These are phyloP conservation scores for Aegle marmelos DNA, from an alignment of 345 rosid genomes.

Conservation along the genomic window DNA sequence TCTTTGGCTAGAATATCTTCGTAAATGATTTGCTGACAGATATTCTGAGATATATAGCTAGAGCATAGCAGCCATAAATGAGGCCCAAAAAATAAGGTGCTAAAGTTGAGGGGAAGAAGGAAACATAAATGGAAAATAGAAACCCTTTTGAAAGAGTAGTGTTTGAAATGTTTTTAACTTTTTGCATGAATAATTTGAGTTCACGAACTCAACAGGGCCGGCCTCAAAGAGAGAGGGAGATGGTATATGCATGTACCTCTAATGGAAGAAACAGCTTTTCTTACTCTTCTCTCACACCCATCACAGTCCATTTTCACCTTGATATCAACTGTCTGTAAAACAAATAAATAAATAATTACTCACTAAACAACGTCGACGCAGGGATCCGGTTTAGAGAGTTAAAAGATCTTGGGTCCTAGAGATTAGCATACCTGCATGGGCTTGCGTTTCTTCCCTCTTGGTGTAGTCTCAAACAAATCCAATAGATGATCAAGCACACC, in stretches of 20 bases:
- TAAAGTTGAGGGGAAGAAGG: background rate
- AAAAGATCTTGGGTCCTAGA: background rate
- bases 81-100: background rate
- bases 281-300: constrained; percentile 53
- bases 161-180: no score
- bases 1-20: background rate
- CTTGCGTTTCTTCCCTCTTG: constrained; percentile 37
- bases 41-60: background rate
- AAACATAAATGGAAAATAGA: background rate
- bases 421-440: constrained; percentile 42
- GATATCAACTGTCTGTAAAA: constrained; percentile 48
- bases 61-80: background rate
- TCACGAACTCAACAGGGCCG: no score
- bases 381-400: background rate
- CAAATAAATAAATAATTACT: background rate
- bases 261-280: constrained; percentile 36
- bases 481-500: constrained; percentile 44
- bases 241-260: constrained; percentile 30
- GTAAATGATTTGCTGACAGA: background rate
- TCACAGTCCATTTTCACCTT: constrained; percentile 66
- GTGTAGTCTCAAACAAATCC: constrained; percentile 28
- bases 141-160: background rate
- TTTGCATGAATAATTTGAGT: no score
- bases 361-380: background rate
- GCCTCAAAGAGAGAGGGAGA: no score